Conservation (phyloP, 768 basidiomycete genomes). For the Auricularia cornea region DNA sequence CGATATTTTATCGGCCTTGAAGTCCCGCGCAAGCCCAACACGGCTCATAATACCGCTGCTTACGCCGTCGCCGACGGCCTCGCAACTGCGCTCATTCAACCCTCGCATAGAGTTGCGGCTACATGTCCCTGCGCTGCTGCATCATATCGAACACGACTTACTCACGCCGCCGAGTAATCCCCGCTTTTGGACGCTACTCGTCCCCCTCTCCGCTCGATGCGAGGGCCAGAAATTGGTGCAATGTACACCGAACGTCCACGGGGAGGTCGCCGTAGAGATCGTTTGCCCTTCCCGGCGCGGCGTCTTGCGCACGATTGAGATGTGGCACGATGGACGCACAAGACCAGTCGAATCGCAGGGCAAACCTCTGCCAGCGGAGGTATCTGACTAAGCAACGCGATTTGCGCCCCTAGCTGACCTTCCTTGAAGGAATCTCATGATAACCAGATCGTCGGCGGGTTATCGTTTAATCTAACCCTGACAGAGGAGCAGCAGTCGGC, state of each 20-base stretch:
- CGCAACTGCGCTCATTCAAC: conserved; percentile 55
- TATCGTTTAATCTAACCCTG: conserved; percentile 84
- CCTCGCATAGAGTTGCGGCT: conserved; percentile 55
- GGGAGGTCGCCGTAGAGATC: conserved; percentile 45
- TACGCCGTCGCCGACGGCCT: conserved; percentile 39
- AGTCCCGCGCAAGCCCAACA: conserved; percentile 36
- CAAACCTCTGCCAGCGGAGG: not conserved
- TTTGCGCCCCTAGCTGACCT: conserved; percentile 9
- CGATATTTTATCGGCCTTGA: conserved; percentile 36
- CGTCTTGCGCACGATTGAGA: conserved; percentile 56
- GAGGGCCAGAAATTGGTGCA: conserved; percentile 57
- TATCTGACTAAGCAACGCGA: not conserved
- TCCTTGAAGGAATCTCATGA: conserved; percentile 14
- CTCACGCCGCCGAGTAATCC: conserved; percentile 62
- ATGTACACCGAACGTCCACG: conserved; percentile 44
- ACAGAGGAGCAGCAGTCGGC: conserved; percentile 75
- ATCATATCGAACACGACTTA: conserved; percentile 61
- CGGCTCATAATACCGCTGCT: conserved; percentile 53
- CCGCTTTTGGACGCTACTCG: conserved; percentile 77
- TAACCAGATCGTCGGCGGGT: conserved; percentile 5
- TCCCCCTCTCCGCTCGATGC: conserved; percentile 50
- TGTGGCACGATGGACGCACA: conserved; percentile 35
- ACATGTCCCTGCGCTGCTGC: conserved; percentile 63
- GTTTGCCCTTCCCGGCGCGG: conserved; percentile 47
- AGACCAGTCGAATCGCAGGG: conserved; percentile 28